phyloP scores from a whole-genome alignment of 768 basidiomycete genomes.

The Podaxis pistillaris region DNA sequence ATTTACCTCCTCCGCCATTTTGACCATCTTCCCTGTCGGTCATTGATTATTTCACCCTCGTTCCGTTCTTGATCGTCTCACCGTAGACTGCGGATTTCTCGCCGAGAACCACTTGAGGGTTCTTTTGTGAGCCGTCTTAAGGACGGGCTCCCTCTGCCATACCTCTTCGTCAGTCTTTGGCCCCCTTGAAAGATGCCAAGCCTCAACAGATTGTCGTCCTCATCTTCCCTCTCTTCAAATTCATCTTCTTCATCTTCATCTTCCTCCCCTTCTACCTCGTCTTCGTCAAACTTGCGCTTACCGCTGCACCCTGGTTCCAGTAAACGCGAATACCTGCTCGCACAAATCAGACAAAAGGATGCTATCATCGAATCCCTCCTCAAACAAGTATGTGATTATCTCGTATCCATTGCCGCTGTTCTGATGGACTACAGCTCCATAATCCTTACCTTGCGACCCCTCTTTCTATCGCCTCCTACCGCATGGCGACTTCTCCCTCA shows the following conservation, averaged over 20 bases:
- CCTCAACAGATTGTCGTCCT: conserved; percentile 5
- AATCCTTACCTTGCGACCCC: conserved; percentile 82
- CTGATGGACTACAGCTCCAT: conserved; percentile 52
- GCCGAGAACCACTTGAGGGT: neutral
- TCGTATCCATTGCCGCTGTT: neutral
- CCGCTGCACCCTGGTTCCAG: conserved; percentile 46
- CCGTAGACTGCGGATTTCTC: neutral
- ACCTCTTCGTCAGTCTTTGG: conserved; percentile 6
- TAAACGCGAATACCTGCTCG: conserved; percentile 83
- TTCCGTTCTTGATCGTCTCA: conserved; percentile 11
- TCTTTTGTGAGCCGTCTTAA: neutral
- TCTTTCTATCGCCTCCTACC: conserved; percentile 74
- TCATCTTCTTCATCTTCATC: conserved; percentile 21
- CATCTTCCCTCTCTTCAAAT: conserved; percentile 13
- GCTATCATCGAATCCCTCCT: conserved; percentile 81
- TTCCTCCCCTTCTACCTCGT: conserved; percentile 20
- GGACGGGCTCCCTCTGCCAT: neutral
- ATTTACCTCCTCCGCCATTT: conserved; percentile 9
- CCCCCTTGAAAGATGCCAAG: conserved; percentile 12
- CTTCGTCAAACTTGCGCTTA: conserved; percentile 35
- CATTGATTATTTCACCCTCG: conserved; percentile 1
- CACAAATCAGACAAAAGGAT: conserved; percentile 87
- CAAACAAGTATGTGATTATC: conserved; percentile 57
- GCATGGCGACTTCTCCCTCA: conserved; percentile 73
- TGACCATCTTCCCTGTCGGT: conserved; percentile 10